A percentile compares a stretch with the other conserved stretches of the same genome.
phyloP scores from a whole-genome alignment of 805 yeast species.

The Saturnispora serradocipensis region DNA sequence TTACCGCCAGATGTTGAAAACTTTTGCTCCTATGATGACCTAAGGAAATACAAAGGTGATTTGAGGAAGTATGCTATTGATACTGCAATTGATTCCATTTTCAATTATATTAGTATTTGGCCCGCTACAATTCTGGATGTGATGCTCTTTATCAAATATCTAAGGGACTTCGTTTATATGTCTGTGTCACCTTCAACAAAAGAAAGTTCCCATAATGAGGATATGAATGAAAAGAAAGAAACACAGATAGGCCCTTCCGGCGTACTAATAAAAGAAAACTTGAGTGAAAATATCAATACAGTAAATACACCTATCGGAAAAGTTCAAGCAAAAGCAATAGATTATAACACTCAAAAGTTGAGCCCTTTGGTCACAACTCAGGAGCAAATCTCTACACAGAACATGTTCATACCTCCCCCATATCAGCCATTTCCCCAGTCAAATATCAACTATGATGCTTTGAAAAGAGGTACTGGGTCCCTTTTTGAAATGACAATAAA shows the following conservation, averaged over 20 bases:
- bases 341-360: not conserved
- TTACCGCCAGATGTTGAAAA: conserved; percentile 9
- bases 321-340: not conserved
- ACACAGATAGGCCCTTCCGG: not conserved
- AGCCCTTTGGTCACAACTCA: not conserved
- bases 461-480: not conserved
- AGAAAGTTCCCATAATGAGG: not conserved
- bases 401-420: not conserved
- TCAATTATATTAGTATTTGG: conserved; percentile 2
- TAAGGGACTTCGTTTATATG: conserved; percentile 8
- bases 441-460: not conserved
- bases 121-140: conserved; percentile 6
- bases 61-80: conserved; percentile 10
- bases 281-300: not conserved
- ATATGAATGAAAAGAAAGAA: not conserved
- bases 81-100: not conserved
- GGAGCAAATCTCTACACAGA: not conserved
- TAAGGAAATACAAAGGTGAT: conserved; percentile 7
- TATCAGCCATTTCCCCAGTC: not conserved
- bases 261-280: not conserved
- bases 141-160: conserved; percentile 8
- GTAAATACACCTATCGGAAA: not conserved
- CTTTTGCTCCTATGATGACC: conserved; percentile 8
- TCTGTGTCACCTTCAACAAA: not conserved
- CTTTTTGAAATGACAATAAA: not conserved